phyloP scores from a whole-genome alignment of 169 alveolate species.

The Blepharisma undulans region DNA sequence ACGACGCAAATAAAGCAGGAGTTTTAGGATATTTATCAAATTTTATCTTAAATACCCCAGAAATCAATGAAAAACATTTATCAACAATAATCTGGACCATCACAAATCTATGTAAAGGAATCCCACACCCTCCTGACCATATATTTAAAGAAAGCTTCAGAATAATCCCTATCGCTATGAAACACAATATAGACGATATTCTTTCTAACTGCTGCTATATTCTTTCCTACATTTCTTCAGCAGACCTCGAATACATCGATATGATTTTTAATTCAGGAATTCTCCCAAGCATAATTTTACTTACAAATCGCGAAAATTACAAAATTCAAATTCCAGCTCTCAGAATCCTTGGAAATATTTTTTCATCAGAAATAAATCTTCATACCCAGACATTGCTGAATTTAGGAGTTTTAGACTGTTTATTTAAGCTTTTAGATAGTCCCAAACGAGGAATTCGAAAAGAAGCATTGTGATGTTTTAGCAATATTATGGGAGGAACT shows the following conservation, averaged over 20 bases:
- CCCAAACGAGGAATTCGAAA: conserved; percentile 92
- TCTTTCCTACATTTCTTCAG: conserved; percentile 93
- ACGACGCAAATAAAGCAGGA: background rate
- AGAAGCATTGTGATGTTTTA: conserved; percentile 97
- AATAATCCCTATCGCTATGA: background rate
- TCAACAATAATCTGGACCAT: conserved; percentile 88
- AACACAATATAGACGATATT: conserved; percentile 56
- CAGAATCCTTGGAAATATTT: conserved; percentile 94
- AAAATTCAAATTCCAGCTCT: conserved; percentile 95
- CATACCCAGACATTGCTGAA: conserved; percentile 93
- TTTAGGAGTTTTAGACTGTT: conserved; percentile 88
- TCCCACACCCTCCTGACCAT: conserved; percentile 89
- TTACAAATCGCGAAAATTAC: conserved; percentile 84
- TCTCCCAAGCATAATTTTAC: conserved; percentile 89
- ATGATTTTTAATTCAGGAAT: conserved; percentile 90
- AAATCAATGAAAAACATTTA: background rate
- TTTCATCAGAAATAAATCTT: conserved; percentile 93
- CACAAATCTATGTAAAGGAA: conserved; percentile 91
- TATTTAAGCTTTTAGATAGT: conserved; percentile 85
- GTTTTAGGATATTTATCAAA: background rate
- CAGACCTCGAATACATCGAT: conserved; percentile 87
- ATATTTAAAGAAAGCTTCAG: conserved; percentile 45
- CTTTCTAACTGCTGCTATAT: conserved; percentile 95
- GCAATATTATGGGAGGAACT: conserved; percentile 96
- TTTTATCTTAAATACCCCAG: background rate